Evolutionary conservation across 768 basidiomycete genomes (phyloP), one percentile per base, ranked within the genome.

Genomic region (Amanita phalloides): DNA sequence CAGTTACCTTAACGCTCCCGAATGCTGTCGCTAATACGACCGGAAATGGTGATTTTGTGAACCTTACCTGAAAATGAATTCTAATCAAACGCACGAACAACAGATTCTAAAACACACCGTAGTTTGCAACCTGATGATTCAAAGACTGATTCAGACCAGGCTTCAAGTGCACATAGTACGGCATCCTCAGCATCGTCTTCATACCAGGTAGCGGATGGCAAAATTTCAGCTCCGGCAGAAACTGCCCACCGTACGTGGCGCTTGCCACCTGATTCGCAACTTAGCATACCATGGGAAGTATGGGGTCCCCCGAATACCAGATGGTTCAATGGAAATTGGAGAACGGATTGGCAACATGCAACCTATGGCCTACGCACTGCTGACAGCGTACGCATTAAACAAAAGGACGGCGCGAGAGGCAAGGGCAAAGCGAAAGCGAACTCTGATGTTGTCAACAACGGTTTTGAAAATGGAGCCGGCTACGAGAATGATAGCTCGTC

Each of bases 321-420:
- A 9, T 79, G 78, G 77, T 79, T 79, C 55, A 66, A 69, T 49
- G 75, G 77, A 56, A 64, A 64, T 45, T 58, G 74, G 39, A 72
- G 67, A 58, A 75, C 73, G 4, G 75, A 80, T 57, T 78, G 76
- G 77, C 75, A 79, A 59, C 73, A 77, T 56, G 73, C 76, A 17
- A 66, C 77, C 26, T 75, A 75, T 56, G 78, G 78, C 5, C 62
- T 74, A 51, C 65, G 76, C 21, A 73, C 77, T 5, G 70, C 74
- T 7, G 78, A 77, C 54, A 73, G 69, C 55, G 62, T 76, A 8
- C 57, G 59, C 50, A 49, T 55, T 33, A 54, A 49, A 59, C 53
- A 41, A 48, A 53, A 49, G 17, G 48, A 30, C 51, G 26, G 21
- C 54, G 8, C 26, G 21, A 30, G 26, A 14, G n/a, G 26, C n/a